phyloP scores from a whole-genome alignment of 257 asterid genomes.

The Nyctanthes arbortristis region DNA sequence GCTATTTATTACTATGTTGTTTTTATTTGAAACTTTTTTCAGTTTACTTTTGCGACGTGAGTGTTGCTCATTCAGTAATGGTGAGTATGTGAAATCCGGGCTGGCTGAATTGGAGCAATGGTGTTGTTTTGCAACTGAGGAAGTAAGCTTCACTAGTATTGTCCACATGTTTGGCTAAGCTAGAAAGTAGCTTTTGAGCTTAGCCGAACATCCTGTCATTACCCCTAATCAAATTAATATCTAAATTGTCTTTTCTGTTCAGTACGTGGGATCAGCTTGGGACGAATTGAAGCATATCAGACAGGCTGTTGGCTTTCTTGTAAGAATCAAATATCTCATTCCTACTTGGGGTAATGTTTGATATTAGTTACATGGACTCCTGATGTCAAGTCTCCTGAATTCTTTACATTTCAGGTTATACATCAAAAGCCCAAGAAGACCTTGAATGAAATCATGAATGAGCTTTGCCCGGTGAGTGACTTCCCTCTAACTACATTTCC shows the following conservation, averaged over 20 bases:
- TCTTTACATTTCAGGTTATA: conserved; percentile 66
- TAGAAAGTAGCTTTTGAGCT: not conserved
- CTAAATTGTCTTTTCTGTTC: conserved; percentile 39
- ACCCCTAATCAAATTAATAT: conserved; percentile 23
- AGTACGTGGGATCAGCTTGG: conserved; percentile 98
- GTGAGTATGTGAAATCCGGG: conserved; percentile 94
- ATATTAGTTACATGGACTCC: not conserved
- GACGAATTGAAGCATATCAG: conserved; percentile 97
- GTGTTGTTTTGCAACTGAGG: conserved; percentile 92
- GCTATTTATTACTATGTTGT: conserved; percentile 9
- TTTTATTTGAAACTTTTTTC: conserved; percentile 29
- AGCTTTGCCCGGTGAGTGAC: conserved; percentile 89
- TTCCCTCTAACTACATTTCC: conserved; percentile 13
- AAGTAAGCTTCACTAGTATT: conserved; percentile 50
- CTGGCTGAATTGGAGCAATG: conserved; percentile 95
- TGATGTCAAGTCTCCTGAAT: conserved; percentile 13
- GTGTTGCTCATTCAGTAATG: conserved; percentile 98
- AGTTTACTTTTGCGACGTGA: conserved; percentile 97
- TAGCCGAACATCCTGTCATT: conserved; percentile 1
- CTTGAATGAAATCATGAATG: conserved; percentile 79
- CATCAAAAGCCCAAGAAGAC: conserved; percentile 99
- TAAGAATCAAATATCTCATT: conserved; percentile 36
- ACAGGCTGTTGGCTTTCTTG: conserved; percentile 98
- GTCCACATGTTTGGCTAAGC: not conserved
- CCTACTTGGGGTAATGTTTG: not conserved